Base-by-base conservation (phyloP, 495 filamentous ascomycete genomes). In the Aspergillus haitiensis region DNA sequence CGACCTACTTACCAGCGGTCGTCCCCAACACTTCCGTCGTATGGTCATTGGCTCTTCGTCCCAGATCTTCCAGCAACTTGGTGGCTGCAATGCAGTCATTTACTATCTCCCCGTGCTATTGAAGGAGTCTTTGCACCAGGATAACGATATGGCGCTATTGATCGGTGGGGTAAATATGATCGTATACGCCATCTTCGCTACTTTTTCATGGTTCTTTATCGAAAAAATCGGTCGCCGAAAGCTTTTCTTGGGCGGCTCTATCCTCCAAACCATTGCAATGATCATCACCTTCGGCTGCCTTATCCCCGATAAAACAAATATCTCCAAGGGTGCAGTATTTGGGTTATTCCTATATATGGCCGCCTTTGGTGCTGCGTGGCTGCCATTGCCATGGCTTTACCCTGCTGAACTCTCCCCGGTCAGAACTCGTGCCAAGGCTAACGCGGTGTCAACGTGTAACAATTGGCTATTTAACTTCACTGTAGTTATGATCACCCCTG, bases 381-480 rank as follows among this genome's bases (percentile, higher is more conserved):
- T 92, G 2, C 74, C 73, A 21, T 63, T 75, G 31, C 75, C 76
- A 66, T 89, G 62, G 78, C 75, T 87, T 42, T 85, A 86, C 65
- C 82, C 82, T 0, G 85, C 87, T 18, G 88, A 91, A 72, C 82
- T 93, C 64, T 89, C 88, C 64, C 89, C 89, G 10, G 83, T 91
- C 68, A 84, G 84, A 64, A 91, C 88, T 8, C 82, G 89, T 60
- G 85, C 81, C 32, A 87, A 88, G 75, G 89, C 88, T 42, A 91
- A 91, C 65, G 88, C 89, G 12, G 78, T 90, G 16, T 88, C 84
- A 7, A 91, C 88, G 10, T 88, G 86, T 73, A 82, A 81, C 15
- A 91, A 93, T 75, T 92, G 89, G 89, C 73, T 90, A 3, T 91
- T 88, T 76, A 92, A 92, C 79, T 92, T 91, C 71, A 69, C 86